Evolutionary conservation across 306 rosid species (phyloP).

Genomic region (Bauhinia variegata): DNA sequence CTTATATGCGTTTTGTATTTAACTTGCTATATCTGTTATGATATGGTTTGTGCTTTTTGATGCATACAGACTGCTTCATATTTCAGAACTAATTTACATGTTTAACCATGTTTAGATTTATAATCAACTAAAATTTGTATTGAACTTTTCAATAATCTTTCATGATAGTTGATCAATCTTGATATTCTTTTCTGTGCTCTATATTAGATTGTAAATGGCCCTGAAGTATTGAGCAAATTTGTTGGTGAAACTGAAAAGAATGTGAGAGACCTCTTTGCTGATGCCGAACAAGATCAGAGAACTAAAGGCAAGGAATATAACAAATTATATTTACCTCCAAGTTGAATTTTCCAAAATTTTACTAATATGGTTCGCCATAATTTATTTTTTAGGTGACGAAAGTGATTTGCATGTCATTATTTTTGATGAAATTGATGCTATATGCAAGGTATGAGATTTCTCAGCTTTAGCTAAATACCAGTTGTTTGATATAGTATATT

Average conservation of each 20-base stretch:
- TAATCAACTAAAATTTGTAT: slow-evolving; percentile 18
- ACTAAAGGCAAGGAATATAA: slow-evolving; percentile 66
- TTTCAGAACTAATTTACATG: slow-evolving; percentile 33
- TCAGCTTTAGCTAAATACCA: slow-evolving; percentile 28
- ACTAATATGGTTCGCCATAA: slow-evolving; percentile 32
- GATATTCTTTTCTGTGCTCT: slow-evolving; percentile 25
- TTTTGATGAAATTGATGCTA: slow-evolving; percentile 98
- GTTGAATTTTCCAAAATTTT: slow-evolving; percentile 37
- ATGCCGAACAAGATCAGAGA: slow-evolving; percentile 97
- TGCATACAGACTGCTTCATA: neutral
- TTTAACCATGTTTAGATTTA: slow-evolving; percentile 32
- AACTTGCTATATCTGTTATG: neutral
- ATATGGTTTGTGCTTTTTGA: slow-evolving; percentile 18
- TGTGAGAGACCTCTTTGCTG: slow-evolving; percentile 97
- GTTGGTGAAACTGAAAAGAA: slow-evolving; percentile 99
- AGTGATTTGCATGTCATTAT: slow-evolving; percentile 98
- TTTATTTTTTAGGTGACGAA: slow-evolving; percentile 72
- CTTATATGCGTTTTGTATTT: slow-evolving; percentile 27
- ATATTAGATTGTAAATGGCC: slow-evolving; percentile 90
- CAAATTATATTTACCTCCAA: too few relatives aligned
- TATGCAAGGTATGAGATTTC: slow-evolving; percentile 79
- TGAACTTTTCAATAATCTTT: slow-evolving; percentile 23
- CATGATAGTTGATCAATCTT: slow-evolving; percentile 33
- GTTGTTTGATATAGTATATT: slow-evolving; percentile 13
- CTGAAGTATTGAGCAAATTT: slow-evolving; percentile 94